Conservation (phyloP, 2,329 filamentous ascomycete species). For the Colletotrichum higginsianum region DNA sequence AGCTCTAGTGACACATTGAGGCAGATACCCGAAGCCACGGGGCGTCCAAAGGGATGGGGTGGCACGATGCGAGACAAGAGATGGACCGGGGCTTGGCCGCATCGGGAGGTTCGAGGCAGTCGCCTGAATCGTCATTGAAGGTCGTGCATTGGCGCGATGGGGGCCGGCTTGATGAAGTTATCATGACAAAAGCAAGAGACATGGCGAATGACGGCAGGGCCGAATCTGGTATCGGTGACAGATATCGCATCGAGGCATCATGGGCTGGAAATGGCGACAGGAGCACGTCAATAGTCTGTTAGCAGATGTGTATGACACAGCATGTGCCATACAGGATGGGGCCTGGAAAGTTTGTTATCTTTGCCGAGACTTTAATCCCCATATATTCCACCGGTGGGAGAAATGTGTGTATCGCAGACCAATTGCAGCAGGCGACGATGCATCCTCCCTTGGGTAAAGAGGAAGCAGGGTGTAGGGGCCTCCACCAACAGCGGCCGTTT, state of each 20-base stretch:
- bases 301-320: conserved; percentile 32
- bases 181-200: conserved; percentile 20
- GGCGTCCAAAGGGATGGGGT: conserved; percentile 13
- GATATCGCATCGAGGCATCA: conserved; percentile 19
- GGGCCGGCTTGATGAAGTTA: not conserved
- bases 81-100: conserved; percentile 14
- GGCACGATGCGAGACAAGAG: conserved; percentile 8
- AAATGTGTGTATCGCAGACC: conserved; percentile 30
- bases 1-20: conserved; percentile 37
- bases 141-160: not conserved
- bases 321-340: not conserved
- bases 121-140: conserved; percentile 7
- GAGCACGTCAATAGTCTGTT: conserved; percentile 4
- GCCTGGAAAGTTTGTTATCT: conserved; percentile 34
- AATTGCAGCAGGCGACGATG: conserved; percentile 27
- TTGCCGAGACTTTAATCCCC: conserved; percentile 40
- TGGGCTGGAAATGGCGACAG: not conserved
- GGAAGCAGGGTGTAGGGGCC: conserved; percentile 10
- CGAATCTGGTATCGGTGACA: conserved; percentile 6
- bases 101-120: not conserved
- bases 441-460: conserved; percentile 21
- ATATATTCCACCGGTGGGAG: conserved; percentile 29
- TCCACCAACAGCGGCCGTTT: conserved; percentile 22
- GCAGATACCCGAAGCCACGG: conserved; percentile 39
- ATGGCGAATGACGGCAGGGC: conserved; percentile 21